These are phyloP conservation scores for Myxozyma nipponensis DNA, from an alignment of 805 yeast species.

Conservation along the genomic window DNA sequence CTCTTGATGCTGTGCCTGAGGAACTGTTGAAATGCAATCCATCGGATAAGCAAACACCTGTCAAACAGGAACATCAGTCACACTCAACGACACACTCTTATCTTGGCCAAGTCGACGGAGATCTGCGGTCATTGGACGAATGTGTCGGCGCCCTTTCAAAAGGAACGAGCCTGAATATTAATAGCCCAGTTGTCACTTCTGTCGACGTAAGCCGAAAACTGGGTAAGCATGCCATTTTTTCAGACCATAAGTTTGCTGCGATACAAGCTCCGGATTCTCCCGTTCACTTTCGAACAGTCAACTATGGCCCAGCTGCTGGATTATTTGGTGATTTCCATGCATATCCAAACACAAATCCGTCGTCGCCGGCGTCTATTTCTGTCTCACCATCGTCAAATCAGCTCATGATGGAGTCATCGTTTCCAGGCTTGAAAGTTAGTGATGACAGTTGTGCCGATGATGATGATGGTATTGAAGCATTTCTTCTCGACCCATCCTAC, in stretches of 20 bases:
- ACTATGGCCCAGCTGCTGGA: not conserved
- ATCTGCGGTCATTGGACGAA: not conserved
- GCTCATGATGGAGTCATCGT: not conserved
- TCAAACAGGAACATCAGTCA: not conserved
- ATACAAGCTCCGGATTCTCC: not conserved
- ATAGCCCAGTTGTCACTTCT: not conserved
- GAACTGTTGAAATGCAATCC: no score
- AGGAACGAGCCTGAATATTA: not conserved
- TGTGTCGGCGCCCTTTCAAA: not conserved
- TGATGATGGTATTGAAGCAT: constrained; percentile 4
- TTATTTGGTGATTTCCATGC: not conserved
- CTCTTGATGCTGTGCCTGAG: not conserved
- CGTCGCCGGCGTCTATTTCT: not conserved
- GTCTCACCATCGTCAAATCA: not conserved
- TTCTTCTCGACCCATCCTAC: not conserved
- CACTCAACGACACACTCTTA: not conserved
- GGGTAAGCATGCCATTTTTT: not conserved
- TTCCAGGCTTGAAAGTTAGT: not conserved
- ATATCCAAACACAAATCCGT: not conserved
- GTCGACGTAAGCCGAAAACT: not conserved
- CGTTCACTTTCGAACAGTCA: not conserved
- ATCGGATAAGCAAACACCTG: no score
- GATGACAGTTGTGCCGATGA: not conserved
- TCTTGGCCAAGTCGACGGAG: not conserved
- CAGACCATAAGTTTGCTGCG: no score